Base-by-base conservation (phyloP, 2,329 filamentous ascomycete species). In the Hypoxylon sp. region DNA sequence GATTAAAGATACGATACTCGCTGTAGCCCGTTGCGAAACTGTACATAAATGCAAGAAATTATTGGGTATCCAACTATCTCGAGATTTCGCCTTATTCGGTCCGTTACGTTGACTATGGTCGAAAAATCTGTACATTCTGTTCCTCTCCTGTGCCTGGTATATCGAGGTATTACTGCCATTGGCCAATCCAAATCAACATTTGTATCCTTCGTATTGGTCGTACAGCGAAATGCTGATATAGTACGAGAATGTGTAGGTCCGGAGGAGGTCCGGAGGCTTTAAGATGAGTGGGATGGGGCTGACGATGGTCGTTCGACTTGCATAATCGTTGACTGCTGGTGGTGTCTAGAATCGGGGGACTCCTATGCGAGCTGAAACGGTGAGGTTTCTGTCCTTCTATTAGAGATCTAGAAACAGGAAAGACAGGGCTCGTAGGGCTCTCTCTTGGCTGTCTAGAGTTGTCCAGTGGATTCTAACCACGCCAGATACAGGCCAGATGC, bases 31-130 rank as follows among this genome's bases (percentile, higher is more conserved):
- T 53, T 40, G 53, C 45, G 47, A 31, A 23, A 18, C 29, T 60
- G 57, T 58, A 54, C 24, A 24, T 58, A 55, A 29, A 55, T 48
- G 43, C 35, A 47, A 56, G 37, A 57, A 58, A 58, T 51, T 24
- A 33, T 15, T 49, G 27, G 13, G 43, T 35, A 51, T 48, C 11
- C 26, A n/a, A n/a, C n/a, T n/a, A n/a, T n/a, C n/a, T n/a, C n/a
- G n/a, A n/a, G n/a, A n/a, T n/a, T n/a, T n/a, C n/a, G n/a, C n/a
- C n/a, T n/a, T 42, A 15, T 13, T 41, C 2, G 3, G 20, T 23
- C n/a, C n/a, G n/a, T n/a, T n/a, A n/a, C n/a, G n/a, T 13, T 13
- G 15, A 29, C 26, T 29, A 11, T 6, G 26, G 26, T 6, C 11
- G 26, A 29, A 29, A 6, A n/a, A n/a, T n/a, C n/a, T n/a, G n/a